These are phyloP conservation scores for Verruconis gallopava DNA, from an alignment of 2,329 filamentous ascomycete species.

Conservation along the genomic window DNA sequence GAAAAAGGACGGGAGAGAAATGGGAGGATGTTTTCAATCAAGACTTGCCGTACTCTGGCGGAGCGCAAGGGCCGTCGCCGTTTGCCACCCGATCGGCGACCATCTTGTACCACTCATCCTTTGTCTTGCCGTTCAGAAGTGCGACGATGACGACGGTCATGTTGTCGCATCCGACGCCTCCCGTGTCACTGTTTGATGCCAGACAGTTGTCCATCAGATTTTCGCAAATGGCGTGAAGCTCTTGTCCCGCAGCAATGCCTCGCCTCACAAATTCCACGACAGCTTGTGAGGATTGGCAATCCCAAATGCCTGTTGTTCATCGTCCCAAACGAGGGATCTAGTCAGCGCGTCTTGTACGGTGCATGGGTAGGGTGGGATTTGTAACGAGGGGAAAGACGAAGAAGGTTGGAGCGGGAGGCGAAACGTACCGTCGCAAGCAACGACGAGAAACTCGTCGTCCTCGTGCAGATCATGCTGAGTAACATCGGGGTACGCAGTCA, in stretches of 20 bases:
- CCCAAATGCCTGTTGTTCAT: constrained; percentile 79
- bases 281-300: constrained; percentile 96
- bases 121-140: constrained; percentile 78
- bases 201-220: constrained; percentile 99
- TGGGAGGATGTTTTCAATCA: too few species aligned
- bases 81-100: constrained; percentile 88
- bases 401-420: not conserved
- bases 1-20: not conserved
- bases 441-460: constrained; percentile 72
- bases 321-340: too few species aligned
- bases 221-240: constrained; percentile 88
- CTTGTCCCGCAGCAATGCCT: constrained; percentile 92
- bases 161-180: constrained; percentile 96
- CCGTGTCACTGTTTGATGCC: constrained; percentile 93
- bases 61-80: constrained; percentile 94
- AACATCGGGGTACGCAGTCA: constrained; percentile 92
- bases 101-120: constrained; percentile 97
- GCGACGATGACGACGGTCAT: constrained; percentile 96
- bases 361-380: too few species aligned
- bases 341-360: too few species aligned
- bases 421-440: constrained; percentile 30
- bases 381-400: not conserved
- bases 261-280: constrained; percentile 94
- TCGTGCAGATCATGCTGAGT: constrained; percentile 79
- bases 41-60: constrained; percentile 96